Conservation (phyloP, 306 rosid species). For the Vachellia pachyceras region DNA sequence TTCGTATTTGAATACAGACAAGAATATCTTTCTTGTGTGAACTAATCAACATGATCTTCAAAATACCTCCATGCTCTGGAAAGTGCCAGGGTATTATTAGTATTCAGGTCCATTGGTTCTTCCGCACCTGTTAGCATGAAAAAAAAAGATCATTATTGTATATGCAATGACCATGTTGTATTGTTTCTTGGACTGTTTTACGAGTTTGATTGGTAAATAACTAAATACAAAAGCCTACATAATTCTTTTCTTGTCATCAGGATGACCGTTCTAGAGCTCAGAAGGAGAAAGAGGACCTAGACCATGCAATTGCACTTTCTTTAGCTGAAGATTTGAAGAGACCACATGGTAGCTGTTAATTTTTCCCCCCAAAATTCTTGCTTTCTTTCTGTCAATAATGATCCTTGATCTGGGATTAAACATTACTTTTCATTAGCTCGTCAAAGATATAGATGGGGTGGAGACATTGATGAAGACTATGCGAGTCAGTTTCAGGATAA, state of each 20-base stretch:
- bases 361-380: conserved; percentile 12
- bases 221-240: not conserved
- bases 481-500: conserved; percentile 53
- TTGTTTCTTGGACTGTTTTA: not conserved
- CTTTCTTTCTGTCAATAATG: conserved; percentile 24
- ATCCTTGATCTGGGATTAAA: conserved; percentile 9
- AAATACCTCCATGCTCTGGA: not conserved
- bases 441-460: conserved; percentile 62
- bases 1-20: not conserved
- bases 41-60: not conserved
- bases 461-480: conserved; percentile 58
- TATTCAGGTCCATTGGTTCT: conserved; percentile 7
- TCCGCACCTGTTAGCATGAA: not conserved
- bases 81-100: not conserved
- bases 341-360: conserved; percentile 58
- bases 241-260: conserved; percentile 53
- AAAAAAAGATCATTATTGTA: conserved; percentile 20
- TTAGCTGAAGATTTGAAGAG: conserved; percentile 70
- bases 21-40: conserved; percentile 2
- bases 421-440: conserved; percentile 34
- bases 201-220: conserved; percentile 29
- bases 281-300: conserved; percentile 81
- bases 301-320: conserved; percentile 75
- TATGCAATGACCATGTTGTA: conserved; percentile 2
- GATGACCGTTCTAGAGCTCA: conserved; percentile 71